A percentile compares a stretch with the other conserved stretches of the same genome.
Conservation (phyloP, 257 asterid genomes). For the Schizonepeta tenuifolia region DNA sequence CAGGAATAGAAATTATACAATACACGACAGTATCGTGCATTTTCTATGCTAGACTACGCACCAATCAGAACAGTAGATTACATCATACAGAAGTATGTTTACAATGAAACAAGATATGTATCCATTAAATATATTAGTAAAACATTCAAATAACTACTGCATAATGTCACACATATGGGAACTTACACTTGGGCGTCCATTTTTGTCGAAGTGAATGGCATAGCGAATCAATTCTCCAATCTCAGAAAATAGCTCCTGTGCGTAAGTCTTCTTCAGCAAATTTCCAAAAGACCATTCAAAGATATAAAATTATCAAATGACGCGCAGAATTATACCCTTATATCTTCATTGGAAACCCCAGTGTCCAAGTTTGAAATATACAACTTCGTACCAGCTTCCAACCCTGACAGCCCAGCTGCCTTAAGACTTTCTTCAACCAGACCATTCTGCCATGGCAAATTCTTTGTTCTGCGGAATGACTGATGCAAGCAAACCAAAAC, state of each 20-base stretch:
- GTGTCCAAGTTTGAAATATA: slow-evolving; percentile 71
- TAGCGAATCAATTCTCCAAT: slow-evolving; percentile 82
- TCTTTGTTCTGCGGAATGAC: slow-evolving; percentile 84
- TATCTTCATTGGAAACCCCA: slow-evolving; percentile 87
- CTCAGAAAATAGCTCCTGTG: slow-evolving; percentile 90
- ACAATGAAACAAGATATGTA: background rate
- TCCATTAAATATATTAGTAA: background rate
- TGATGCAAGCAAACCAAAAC: slow-evolving; percentile 78
- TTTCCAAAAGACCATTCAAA: slow-evolving; percentile 43
- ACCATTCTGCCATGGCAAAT: slow-evolving; percentile 86
- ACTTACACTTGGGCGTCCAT: slow-evolving; percentile 92
- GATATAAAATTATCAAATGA: slow-evolving; percentile 36
- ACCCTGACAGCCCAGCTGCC: slow-evolving; percentile 80
- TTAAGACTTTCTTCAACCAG: slow-evolving; percentile 80
- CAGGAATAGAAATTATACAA: background rate
- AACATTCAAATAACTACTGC: background rate
- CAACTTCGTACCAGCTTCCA: slow-evolving; percentile 64
- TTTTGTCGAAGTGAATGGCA: slow-evolving; percentile 85
- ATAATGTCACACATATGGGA: background rate
- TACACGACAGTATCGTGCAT: background rate
- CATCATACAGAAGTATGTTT: background rate
- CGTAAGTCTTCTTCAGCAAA: slow-evolving; percentile 51
- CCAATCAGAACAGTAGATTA: background rate
- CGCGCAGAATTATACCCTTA: slow-evolving; percentile 69
- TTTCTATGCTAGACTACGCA: background rate